Conservation (phyloP, 768 basidiomycete species). For the Suillus alpinus region DNA sequence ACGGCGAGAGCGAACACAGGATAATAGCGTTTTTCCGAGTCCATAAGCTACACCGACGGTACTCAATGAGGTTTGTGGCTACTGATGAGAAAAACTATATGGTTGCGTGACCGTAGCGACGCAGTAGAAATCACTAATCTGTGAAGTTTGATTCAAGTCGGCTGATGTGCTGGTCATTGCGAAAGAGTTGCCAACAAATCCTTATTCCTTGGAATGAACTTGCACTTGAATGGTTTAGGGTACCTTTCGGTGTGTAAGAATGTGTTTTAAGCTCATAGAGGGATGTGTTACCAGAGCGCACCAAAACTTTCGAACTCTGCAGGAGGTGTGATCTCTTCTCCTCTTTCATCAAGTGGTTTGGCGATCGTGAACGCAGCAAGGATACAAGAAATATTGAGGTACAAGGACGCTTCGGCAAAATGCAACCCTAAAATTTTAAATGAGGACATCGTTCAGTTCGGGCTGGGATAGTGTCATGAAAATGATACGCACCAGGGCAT, state of each 20-base stretch:
- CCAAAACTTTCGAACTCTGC: background rate
- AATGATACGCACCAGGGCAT: constrained; percentile 13
- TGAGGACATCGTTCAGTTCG: background rate
- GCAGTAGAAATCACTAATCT: background rate
- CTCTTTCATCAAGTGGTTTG: constrained; percentile 28
- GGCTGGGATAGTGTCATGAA: background rate
- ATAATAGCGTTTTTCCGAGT: no score
- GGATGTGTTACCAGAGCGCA: background rate
- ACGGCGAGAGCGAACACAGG: no score
- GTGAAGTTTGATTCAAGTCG: background rate
- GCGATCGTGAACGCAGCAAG: constrained; percentile 38
- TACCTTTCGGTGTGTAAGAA: background rate
- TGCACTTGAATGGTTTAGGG: background rate
- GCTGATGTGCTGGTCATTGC: background rate
- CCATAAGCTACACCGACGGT: no score
- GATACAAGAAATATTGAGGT: constrained; percentile 34
- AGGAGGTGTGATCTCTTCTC: background rate
- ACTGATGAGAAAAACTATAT: no score
- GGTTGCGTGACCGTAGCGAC: no score
- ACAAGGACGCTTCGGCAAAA: constrained; percentile 34
- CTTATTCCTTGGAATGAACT: background rate
- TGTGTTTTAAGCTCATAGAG: background rate
- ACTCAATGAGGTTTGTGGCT: no score
- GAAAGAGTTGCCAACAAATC: background rate
- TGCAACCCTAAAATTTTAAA: constrained; percentile 7